Evolutionary conservation across 768 basidiomycete species (phyloP).

Genomic region (Paxillus rubicundulus): DNA sequence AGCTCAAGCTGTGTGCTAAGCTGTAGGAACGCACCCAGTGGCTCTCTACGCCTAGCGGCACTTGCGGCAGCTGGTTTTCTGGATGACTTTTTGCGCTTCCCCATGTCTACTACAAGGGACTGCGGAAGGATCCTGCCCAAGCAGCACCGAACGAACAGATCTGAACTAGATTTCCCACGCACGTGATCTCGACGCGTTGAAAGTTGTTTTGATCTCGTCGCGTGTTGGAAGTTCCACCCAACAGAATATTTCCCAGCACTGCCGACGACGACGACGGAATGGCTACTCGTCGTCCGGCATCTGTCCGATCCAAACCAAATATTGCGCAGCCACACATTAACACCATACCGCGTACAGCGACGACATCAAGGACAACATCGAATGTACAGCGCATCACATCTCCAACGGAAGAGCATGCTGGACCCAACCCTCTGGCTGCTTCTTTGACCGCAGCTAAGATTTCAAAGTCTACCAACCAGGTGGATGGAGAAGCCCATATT

Average conservation of each 20-base stretch:
- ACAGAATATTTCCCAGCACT: neutral
- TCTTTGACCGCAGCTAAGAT: conserved; percentile 22
- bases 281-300: conserved; percentile 61
- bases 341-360: conserved; percentile 47
- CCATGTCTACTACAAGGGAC: conserved; percentile 49
- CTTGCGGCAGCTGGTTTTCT: conserved; percentile 70
- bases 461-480: conserved; percentile 27
- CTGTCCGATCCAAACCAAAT: conserved; percentile 40
- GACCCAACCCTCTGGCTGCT: conserved; percentile 21
- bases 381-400: conserved; percentile 26
- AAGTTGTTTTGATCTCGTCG: conserved; percentile 25
- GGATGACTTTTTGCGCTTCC: conserved; percentile 88
- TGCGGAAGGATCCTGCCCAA: too few relatives aligned
- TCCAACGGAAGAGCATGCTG: conserved; percentile 17
- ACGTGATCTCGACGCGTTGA: conserved; percentile 35
- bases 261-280: conserved; percentile 34
- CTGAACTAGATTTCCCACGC: conserved; percentile 5
- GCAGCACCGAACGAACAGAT: too few relatives aligned
- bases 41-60: conserved; percentile 62
- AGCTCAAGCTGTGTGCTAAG: conserved; percentile 1
- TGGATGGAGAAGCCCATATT: conserved; percentile 78
- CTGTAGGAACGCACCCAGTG: conserved; percentile 53
- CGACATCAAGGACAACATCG: conserved; percentile 41
- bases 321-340: conserved; percentile 35
- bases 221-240: conserved; percentile 17